Base-by-base conservation (phyloP, 352 stramenopile species). In the Pythium coloratum region DNA sequence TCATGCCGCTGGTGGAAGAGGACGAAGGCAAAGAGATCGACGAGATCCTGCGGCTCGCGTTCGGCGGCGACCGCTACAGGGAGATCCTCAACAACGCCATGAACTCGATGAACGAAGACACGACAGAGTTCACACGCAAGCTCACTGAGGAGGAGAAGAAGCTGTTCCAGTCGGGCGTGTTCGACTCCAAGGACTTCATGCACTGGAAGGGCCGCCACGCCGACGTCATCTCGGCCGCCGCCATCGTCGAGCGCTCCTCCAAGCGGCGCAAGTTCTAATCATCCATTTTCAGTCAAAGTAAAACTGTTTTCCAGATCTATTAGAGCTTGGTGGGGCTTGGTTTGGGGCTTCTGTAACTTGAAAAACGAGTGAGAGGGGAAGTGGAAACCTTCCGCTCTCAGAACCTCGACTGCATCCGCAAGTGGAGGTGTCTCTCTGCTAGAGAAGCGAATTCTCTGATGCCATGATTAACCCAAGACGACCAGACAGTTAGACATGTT, bases 21-120 rank as follows among this genome's bases (percentile, higher is more conserved):
- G 72, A 67, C 18, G 76, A 78, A 2, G 72, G 76, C 40, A 71
- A 67, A 24, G 83, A 89, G 58, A 88, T 94, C 42, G 80, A 92
- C 47, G 82, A 92, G 71, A 92, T 95, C 70, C 57, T 95, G 75
- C 81, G 84, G 0, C 71, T 93, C 36, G 83, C 82, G 20, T 92
- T 90, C 55, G 79, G 83, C 50, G 85, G 87, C 28, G 85, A 95
- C 65, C 80, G 87, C 16, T 95, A 90, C 72, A 78, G 82, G 38
- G 73, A 79, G 33, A 76, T 95, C 24, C 73, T 95, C 59, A 92
- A 95, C 75, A 91, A 94, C 64, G 80, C 83, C 30, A 92, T 94
- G 87, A 92, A 86, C 72, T 80, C 85, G 47, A 66, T 92, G 72
- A 75, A 92, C 56, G 85, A 93, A 70, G 87, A 95, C 77, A 92